Base-by-base conservation (phyloP, 768 basidiomycete genomes). In the Mrakia gelida region DNA sequence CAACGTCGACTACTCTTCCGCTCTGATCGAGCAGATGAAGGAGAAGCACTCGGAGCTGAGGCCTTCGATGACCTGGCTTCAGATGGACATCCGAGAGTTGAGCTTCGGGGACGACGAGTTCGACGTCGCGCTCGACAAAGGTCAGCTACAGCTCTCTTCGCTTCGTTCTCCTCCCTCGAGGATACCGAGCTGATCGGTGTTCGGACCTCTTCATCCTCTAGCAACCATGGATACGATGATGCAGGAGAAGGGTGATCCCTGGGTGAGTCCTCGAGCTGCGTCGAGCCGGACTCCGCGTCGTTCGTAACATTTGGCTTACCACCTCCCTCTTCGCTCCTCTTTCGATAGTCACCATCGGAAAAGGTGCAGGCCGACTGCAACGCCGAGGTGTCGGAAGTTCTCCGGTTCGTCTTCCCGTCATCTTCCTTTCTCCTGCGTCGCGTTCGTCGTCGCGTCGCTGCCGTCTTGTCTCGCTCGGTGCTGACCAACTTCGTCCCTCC, bases 71-170 rank as follows among this genome's bases (percentile, higher is more conserved):
- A 86, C 88, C 82, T 94, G 93, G 93, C 86, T 88, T 75, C 91
- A 91, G 84, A 94, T 92, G 91, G 93, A 95, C 80, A 89, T 94
- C 59, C 88, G 93, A 16, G 83, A 88, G 21, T 85, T 95, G 41
- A 83, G 85, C 16, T 92, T 94, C 75, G 87, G 88, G 5, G 84
- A 87, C 68, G 85, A 85, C 5, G 86, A 87, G 0, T 92, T 95
- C 80, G 92, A 95, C 81, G 86, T 95, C 70, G 92, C 89, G 0
- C 90, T 95, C 71, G 93, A 95, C 84, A 95, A 95, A 88, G 92
- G 89, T 88, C 72, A 21, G 49, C 18, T 52, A 52, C 41, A 13
- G 16, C 21, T 30, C 28, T 43, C 54, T 38, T 38, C 56, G 38
- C 30, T 41, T 15, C 32, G 16, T 21, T 49, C 30, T 18, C 13